These are phyloP conservation scores for Flaveria brownii DNA, from an alignment of 129 eudicot genomes.

Conservation along the genomic window DNA sequence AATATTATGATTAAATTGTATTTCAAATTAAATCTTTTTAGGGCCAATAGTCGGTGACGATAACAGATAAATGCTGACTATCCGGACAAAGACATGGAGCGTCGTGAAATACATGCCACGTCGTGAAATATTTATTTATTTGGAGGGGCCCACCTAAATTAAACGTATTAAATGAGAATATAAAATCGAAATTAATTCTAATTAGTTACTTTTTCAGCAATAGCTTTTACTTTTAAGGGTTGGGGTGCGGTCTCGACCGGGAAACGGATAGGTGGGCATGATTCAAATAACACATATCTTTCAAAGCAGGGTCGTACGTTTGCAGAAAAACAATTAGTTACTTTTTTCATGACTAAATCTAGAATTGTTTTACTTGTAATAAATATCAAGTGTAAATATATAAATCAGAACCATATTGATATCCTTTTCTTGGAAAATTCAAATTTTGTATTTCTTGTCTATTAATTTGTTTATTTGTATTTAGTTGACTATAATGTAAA, in stretches of 20 bases:
- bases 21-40: not conserved
- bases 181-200: not conserved
- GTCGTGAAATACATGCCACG: constrained; percentile 13
- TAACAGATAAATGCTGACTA: constrained; percentile 14
- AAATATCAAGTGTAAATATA: not conserved
- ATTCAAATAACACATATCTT: no score
- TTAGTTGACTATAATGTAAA: not conserved
- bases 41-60: not conserved
- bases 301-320: no score
- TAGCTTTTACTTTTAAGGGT: no score
- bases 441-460: not conserved
- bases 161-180: not conserved
- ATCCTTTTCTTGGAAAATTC: not conserved
- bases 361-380: not conserved
- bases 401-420: not conserved
- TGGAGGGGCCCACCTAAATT: not conserved
- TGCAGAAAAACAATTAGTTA: not conserved
- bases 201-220: not conserved
- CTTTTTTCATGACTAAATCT: not conserved
- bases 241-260: no score
- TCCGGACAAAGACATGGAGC: constrained; percentile 5
- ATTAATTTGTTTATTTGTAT: not conserved
- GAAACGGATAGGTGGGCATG: no score
- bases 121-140: constrained; percentile 7
- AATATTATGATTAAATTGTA: no score